These are phyloP conservation scores for Prunus campanulata DNA, from an alignment of 306 rosid species.

Conservation along the genomic window DNA sequence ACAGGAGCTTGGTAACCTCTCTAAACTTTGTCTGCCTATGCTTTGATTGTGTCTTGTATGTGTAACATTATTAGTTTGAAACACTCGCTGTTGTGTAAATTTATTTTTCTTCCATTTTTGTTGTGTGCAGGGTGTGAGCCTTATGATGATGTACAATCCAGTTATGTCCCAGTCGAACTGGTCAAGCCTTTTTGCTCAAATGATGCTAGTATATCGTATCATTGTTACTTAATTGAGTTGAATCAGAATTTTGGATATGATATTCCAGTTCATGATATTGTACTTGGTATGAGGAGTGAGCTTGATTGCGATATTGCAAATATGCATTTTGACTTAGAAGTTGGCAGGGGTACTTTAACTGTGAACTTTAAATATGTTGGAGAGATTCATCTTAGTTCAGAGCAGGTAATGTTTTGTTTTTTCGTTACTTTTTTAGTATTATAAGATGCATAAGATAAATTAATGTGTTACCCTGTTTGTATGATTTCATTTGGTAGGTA, in stretches of 20 bases:
- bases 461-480: not conserved
- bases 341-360: constrained; percentile 46
- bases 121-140: constrained; percentile 45
- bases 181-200: constrained; percentile 28
- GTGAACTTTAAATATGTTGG: constrained; percentile 53
- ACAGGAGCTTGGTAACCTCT: constrained; percentile 48
- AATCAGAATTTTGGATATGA: constrained; percentile 47
- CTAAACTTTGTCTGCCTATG: constrained; percentile 17
- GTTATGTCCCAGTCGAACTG: constrained; percentile 59
- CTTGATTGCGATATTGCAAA: constrained; percentile 52
- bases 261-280: constrained; percentile 44
- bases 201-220: constrained; percentile 32
- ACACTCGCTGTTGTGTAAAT: not conserved
- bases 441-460: constrained; percentile 2
- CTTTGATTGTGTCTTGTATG: not conserved
- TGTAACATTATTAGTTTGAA: not conserved
- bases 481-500: constrained; percentile 46
- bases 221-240: constrained; percentile 73
- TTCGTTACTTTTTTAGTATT: constrained; percentile 8
- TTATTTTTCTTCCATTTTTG: not conserved
- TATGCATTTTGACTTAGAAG: constrained; percentile 40
- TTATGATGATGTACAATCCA: constrained; percentile 51
- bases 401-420: constrained; percentile 45
- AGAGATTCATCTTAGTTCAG: constrained; percentile 34
- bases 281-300: constrained; percentile 51